These are phyloP conservation scores for Suillus subluteus DNA, from an alignment of 768 basidiomycete genomes.

Conservation along the genomic window DNA sequence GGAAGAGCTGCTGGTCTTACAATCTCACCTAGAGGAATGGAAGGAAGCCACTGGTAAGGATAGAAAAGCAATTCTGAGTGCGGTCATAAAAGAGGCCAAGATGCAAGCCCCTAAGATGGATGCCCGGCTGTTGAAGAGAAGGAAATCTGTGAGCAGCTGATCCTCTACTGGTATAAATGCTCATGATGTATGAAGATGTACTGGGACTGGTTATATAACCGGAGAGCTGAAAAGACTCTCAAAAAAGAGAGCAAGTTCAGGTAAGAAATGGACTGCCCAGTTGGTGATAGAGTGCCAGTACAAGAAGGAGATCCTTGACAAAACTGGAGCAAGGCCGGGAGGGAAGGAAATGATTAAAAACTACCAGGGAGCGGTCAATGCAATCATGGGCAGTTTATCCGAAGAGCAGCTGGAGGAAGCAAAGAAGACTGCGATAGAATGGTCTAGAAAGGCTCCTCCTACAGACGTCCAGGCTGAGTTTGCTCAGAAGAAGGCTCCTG, in stretches of 20 bases:
- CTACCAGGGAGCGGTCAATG: not conserved
- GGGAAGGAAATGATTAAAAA: not conserved
- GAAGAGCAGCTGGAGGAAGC: no score
- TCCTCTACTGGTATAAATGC: not conserved
- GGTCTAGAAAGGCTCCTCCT: not conserved
- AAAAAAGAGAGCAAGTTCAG: not conserved
- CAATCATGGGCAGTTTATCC: not conserved
- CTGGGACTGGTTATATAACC: constrained; percentile 3
- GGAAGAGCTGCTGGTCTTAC: no score
- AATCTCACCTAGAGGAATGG: no score
- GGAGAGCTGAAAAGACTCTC: not conserved
- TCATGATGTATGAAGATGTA: not conserved
- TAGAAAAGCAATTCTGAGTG: not conserved
- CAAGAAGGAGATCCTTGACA: no score
- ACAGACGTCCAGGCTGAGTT: not conserved
- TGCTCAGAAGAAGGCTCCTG: not conserved
- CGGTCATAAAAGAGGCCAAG: not conserved
- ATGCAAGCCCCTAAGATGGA: not conserved
- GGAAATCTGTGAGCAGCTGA: not conserved
- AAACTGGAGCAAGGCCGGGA: not conserved
- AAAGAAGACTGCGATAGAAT: not conserved
- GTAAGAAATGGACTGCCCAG: not conserved
- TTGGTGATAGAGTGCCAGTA: no score
- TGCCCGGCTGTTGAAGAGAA: not conserved
- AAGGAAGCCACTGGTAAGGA: no score